Evolutionary conservation across 148 eudicot genomes (phyloP).

Genomic region (Suaeda aralocaspica): DNA sequence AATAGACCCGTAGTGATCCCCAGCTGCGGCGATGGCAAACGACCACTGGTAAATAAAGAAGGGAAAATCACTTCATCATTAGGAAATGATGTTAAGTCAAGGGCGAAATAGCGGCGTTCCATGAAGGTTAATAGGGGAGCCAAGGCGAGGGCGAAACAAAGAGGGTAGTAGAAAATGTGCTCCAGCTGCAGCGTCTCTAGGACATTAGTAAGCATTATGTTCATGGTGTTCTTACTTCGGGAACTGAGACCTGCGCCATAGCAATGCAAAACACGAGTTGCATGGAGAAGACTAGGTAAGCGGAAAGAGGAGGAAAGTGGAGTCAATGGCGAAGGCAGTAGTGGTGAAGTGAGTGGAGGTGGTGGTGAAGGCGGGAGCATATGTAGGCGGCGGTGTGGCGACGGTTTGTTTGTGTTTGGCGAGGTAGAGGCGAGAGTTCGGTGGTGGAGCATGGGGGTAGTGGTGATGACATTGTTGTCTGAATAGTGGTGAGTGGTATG

Average conservation of each 20-base stretch:
- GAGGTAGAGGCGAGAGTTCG: constrained; percentile 36
- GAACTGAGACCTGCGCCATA: constrained; percentile 88
- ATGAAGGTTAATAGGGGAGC: constrained; percentile 58
- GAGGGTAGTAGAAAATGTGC: constrained; percentile 64
- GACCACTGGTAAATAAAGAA: constrained; percentile 71
- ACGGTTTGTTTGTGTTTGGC: constrained; percentile 35
- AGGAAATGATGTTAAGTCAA: constrained; percentile 30
- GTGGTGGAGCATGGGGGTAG: constrained; percentile 27
- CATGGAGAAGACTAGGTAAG: constrained; percentile 87
- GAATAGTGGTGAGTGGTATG: not conserved
- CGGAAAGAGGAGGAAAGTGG: constrained; percentile 71
- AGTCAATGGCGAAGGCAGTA: constrained; percentile 49
- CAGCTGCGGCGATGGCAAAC: constrained; percentile 81
- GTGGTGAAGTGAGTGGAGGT: constrained; percentile 49
- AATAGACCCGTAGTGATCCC: constrained; percentile 70
- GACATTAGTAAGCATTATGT: constrained; percentile 86
- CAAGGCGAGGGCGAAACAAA: constrained; percentile 80
- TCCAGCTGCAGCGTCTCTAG: constrained; percentile 87
- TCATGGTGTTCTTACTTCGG: constrained; percentile 88
- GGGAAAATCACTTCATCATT: constrained; percentile 30
- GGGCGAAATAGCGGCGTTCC: constrained; percentile 46
- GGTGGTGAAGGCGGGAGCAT: constrained; percentile 44
- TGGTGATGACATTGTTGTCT: constrained; percentile 17
- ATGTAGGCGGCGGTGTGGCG: constrained; percentile 50
- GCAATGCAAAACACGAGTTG: constrained; percentile 90